Conservation (phyloP, 441 rosid species). For the Populus tomentosa region DNA sequence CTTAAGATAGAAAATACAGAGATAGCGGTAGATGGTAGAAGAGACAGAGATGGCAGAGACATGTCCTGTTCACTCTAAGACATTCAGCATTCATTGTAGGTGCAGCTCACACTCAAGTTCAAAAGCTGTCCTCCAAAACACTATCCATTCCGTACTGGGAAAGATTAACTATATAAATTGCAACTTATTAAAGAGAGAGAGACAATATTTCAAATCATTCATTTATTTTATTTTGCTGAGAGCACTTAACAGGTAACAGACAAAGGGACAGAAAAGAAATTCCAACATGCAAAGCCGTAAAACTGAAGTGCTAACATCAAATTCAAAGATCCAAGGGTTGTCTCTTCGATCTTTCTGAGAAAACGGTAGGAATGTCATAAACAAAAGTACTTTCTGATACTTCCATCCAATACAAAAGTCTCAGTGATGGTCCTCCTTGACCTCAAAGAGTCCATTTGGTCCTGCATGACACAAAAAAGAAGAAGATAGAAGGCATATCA, state of each 20-base stretch:
- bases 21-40: too few species aligned
- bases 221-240: neutral
- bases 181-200: too few species aligned
- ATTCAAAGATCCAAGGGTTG: constrained; percentile 6
- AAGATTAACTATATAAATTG: neutral
- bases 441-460: constrained; percentile 89
- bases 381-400: neutral
- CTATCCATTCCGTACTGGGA: neutral
- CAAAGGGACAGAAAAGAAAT: neutral
- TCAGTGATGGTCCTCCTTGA: constrained; percentile 48
- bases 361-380: neutral
- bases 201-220: neutral
- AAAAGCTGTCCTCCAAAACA: neutral
- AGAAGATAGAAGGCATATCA: neutral
- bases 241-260: neutral
- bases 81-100: too few species aligned
- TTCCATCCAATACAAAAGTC: neutral
- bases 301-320: constrained; percentile 7
- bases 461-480: constrained; percentile 43
- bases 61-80: too few species aligned
- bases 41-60: too few species aligned
- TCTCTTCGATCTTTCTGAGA: neutral
- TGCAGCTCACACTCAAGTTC: too few species aligned
- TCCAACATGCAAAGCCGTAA: constrained; percentile 11
- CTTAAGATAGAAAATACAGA: too few species aligned